Evolutionary conservation across 768 basidiomycete genomes (phyloP).

Genomic region (Hericium alpestre): DNA sequence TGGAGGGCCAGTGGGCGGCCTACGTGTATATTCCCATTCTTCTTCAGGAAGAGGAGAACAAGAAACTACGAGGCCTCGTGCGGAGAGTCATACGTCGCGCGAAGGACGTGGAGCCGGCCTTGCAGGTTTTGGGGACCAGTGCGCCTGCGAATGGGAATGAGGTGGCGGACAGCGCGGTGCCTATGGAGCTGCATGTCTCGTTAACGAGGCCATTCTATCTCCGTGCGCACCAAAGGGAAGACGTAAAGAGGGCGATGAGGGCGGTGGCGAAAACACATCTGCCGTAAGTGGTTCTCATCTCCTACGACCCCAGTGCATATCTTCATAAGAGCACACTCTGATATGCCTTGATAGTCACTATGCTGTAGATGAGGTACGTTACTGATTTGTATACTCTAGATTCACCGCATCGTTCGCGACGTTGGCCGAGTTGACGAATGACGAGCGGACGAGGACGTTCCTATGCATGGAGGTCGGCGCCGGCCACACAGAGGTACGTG

Average conservation of each 20-base stretch:
- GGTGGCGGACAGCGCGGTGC: conserved; percentile 10
- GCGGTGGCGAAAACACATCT: conserved; percentile 33
- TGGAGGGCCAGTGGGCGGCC: conserved; percentile 77
- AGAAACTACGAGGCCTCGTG: conserved; percentile 36
- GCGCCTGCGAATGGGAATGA: conserved; percentile 1
- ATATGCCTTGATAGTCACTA: neutral
- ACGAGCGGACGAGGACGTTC: conserved; percentile 74
- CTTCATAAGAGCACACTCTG: neutral
- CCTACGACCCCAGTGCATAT: neutral
- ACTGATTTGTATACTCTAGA: conserved; percentile 26
- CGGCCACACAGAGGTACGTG: conserved; percentile 62
- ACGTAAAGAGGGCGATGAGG: conserved; percentile 54
- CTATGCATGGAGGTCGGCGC: conserved; percentile 75
- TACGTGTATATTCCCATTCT: conserved; percentile 66
- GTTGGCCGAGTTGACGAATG: conserved; percentile 65
- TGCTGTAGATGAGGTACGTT: neutral
- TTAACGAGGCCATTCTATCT: conserved; percentile 76
- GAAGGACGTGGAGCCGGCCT: conserved; percentile 32
- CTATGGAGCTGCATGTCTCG: conserved; percentile 67
- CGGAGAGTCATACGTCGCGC: conserved; percentile 34
- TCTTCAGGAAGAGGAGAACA: conserved; percentile 25
- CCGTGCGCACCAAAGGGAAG: conserved; percentile 68
- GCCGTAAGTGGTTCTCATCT: conserved; percentile 30
- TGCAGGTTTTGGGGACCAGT: conserved; percentile 32
- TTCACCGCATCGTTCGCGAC: conserved; percentile 65